Evolutionary conservation across 106 monocot genomes (phyloP), one percentile per base, ranked within the genome.

Genomic region (Dendrobium chrysotoxum): DNA sequence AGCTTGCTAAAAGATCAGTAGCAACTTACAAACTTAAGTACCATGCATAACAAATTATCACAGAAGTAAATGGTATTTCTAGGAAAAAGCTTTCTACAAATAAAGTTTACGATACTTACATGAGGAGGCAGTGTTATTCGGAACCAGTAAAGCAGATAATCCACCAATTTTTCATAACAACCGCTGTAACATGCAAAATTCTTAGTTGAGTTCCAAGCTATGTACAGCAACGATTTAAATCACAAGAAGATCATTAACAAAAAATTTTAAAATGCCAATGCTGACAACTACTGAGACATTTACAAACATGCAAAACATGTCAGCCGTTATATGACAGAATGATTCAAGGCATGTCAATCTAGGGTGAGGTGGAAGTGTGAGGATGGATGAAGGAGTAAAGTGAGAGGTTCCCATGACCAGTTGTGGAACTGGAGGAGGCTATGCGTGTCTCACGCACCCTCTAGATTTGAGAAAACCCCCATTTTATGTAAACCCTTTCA

Each of bases 61-160:
- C 70, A 70, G 35, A 31, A 70, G 35, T 8, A 70, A 70, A 35
- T 35, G 31, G 31, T 68, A 68, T n/a, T 68, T 1, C 68, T 4
- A 35, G 3, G 31, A 35, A 31, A 70, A 70, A 30, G 4, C 10
- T 64, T 64, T 64, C 26, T 64, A 26, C 64, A 74, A 73, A 18
- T 12, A 40, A 13, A 10, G 35, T 38, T 31, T 71, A 16, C 35
- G 70, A 66, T 42, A 82, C 91, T 83, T 87, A 99, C 99, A 93
- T 83, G 58, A 84, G 61, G 83, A 67, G 95, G 93, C 77, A 88
- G 46, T 7, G 91, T 82, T 80, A 93, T 23, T 20, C 99, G 92
- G 76, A 95, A 99, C 95, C 99, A 99, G 80, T 95, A 99, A n/a
- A 99, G 78, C 31, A 99, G 93, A 83, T 80, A 99, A 42, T 85